Evolutionary conservation across 352 stramenopile genomes (phyloP).

Genomic region (Phytophthora ramorum): DNA sequence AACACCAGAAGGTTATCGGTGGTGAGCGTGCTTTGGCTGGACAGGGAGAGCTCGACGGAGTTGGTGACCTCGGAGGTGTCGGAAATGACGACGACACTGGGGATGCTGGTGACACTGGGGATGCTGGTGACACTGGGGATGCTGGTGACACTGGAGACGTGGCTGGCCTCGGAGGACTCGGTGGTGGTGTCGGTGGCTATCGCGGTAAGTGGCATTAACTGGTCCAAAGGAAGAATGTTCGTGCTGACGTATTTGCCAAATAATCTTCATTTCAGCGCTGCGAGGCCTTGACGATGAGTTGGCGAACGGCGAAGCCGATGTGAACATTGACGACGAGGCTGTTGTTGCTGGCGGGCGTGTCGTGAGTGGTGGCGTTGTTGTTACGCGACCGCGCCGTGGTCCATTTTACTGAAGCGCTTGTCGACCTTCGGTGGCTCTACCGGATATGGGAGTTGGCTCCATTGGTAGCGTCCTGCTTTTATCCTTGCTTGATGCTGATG

Average conservation of each 20-base stretch:
- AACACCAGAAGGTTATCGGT: slow-evolving; percentile 1
- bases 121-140: slow-evolving; percentile 6
- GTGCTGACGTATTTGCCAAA: neutral
- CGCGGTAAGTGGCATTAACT: slow-evolving; percentile 10
- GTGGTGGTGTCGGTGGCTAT: slow-evolving; percentile 14
- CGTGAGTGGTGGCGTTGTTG: slow-evolving; percentile 33
- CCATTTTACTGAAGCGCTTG: slow-evolving; percentile 25
- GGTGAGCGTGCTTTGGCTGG: slow-evolving; percentile 16
- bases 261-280: slow-evolving; percentile 21
- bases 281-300: slow-evolving; percentile 20
- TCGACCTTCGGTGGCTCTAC: neutral
- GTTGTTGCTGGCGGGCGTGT: slow-evolving; percentile 24
- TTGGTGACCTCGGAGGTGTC: neutral
- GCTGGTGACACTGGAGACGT: slow-evolving; percentile 4
- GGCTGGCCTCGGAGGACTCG: slow-evolving; percentile 14
- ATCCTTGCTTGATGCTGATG: slow-evolving; percentile 7
- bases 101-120: neutral
- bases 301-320: neutral
- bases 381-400: slow-evolving; percentile 20
- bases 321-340: slow-evolving; percentile 20
- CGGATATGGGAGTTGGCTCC: neutral
- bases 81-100: neutral
- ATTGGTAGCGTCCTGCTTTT: neutral
- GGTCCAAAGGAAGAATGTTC: neutral
- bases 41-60: slow-evolving; percentile 1